Evolutionary conservation across 164 flowering plant genomes (phyloP).

Genomic region (Amborella trichopoda): DNA sequence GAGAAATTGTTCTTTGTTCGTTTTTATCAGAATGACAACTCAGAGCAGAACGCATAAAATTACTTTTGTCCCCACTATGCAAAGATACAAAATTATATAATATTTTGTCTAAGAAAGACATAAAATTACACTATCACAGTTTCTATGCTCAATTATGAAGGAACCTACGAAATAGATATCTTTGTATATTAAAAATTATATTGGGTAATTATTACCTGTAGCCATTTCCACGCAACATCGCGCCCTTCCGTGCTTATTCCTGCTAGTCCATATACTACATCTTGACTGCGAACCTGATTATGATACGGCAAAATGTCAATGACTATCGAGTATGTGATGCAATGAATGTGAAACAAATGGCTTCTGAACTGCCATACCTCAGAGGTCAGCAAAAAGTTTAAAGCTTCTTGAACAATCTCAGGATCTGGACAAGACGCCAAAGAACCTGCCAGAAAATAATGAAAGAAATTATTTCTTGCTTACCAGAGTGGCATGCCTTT

Average conservation of each 20-base stretch:
- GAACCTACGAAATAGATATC: neutral
- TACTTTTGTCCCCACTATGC: neutral
- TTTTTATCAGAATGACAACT: neutral
- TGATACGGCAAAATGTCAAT: neutral
- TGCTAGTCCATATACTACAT: slow-evolving; percentile 66
- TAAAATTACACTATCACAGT: neutral
- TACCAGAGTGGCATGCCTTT: neutral
- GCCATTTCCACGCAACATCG: slow-evolving; percentile 89
- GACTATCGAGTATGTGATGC: neutral
- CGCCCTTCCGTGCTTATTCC: slow-evolving; percentile 61
- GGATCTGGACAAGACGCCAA: slow-evolving; percentile 68
- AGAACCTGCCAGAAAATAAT: slow-evolving; percentile 37
- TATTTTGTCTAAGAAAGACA: neutral
- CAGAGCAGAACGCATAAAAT: neutral
- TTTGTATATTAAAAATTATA: neutral
- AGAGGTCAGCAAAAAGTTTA: slow-evolving; percentile 64
- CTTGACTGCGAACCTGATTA: slow-evolving; percentile 84
- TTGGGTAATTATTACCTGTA: slow-evolving; percentile 40
- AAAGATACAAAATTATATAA: neutral
- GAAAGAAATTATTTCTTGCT: neutral
- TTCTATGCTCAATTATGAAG: neutral
- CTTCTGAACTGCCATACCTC: slow-evolving; percentile 38
- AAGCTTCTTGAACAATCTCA: slow-evolving; percentile 59
- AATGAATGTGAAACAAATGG: neutral
- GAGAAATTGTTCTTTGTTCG: too few species aligned